Base-by-base conservation (phyloP, 2,329 filamentous ascomycete species). In the Grosmannia clavigera region DNA sequence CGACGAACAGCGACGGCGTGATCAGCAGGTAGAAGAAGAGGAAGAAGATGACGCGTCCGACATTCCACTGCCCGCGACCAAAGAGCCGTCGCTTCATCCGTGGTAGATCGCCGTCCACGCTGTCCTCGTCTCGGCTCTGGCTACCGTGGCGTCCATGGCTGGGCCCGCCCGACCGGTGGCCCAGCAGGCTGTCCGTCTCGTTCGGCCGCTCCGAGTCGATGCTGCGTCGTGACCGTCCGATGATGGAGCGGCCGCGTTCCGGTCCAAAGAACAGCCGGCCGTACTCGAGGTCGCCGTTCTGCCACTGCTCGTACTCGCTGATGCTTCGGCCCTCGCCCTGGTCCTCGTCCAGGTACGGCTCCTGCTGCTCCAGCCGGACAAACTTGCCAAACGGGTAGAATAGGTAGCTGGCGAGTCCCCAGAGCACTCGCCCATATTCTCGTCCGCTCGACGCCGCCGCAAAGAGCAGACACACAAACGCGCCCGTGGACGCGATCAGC, bases 291-390 rank as follows among this genome's bases (percentile, higher is more conserved):
- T 99, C 94, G 57, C 94, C 94, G 69, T 85, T 96, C 75, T 99
- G 94, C 94, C 94, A 99, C 74, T 96, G 91, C 72, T 99, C 94
- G 70, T 99, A 99, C 75, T 99, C 94, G 68, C 90, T 95, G 69
- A 99, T 96, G 75, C 92, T 97, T 69, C 94, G 85, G 25, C 94
- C 94, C 73, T 99, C 94, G 50, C 92, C 92, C 68, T 94, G 85
- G 68, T 99, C 94, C 74, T 99, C 94, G 62, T 96, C 88, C 55
- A 90, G 79, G 70, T 99, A 99, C 52, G 88, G 87, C 69, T 97
- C 94, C 66, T 99, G 94, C 71, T 92, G 89, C 70, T 96, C 87
- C 46, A 99, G 81, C 55, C 91, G 88, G 63, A 99, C 90, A 71
- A 95, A 96, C 68, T 95, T 95, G 65, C 94, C 94, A 71, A 99